These are phyloP conservation scores for Moricandia moricandioides DNA, from an alignment of 345 rosid species.

Conservation along the genomic window DNA sequence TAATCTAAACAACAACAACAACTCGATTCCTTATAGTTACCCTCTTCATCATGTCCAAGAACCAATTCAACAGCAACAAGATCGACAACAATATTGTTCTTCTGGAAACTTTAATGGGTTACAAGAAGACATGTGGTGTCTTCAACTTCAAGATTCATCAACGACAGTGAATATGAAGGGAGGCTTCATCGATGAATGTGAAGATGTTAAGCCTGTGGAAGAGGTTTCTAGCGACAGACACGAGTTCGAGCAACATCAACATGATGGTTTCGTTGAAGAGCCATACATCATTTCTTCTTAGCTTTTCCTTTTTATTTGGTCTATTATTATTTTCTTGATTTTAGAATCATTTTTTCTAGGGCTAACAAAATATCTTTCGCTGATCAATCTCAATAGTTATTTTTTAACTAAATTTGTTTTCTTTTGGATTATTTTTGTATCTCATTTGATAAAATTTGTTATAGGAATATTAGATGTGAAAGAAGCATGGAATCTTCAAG, in stretches of 20 bases:
- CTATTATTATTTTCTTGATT: neutral
- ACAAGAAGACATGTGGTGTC: conserved; percentile 44
- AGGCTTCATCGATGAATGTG: conserved; percentile 37
- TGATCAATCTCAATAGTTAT: conserved; percentile 10
- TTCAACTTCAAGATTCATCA: conserved; percentile 40
- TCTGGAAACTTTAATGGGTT: conserved; percentile 33
- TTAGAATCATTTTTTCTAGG: conserved; percentile 9
- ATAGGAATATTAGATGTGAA: conserved; percentile 22
- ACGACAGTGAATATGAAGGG: conserved; percentile 36
- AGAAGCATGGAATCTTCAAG: conserved; percentile 16
- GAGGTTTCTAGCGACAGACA: conserved; percentile 45
- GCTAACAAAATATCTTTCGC: neutral
- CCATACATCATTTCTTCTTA: conserved; percentile 60
- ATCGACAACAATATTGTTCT: conserved; percentile 30
- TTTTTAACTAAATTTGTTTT: neutral
- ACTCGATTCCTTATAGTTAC: conserved; percentile 30
- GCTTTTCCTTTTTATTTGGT: conserved; percentile 1
- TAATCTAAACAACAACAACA: conserved; percentile 30
- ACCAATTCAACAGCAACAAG: conserved; percentile 24
- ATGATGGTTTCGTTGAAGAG: conserved; percentile 43
- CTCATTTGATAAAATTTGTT: neutral
- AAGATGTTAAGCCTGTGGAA: conserved; percentile 40
- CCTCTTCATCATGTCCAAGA: conserved; percentile 36
- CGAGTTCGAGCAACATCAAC: conserved; percentile 36
- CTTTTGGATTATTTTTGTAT: neutral